Evolutionary conservation across 1,139 yeast species (phyloP).

Genomic region (Meyerozyma carpophila): DNA sequence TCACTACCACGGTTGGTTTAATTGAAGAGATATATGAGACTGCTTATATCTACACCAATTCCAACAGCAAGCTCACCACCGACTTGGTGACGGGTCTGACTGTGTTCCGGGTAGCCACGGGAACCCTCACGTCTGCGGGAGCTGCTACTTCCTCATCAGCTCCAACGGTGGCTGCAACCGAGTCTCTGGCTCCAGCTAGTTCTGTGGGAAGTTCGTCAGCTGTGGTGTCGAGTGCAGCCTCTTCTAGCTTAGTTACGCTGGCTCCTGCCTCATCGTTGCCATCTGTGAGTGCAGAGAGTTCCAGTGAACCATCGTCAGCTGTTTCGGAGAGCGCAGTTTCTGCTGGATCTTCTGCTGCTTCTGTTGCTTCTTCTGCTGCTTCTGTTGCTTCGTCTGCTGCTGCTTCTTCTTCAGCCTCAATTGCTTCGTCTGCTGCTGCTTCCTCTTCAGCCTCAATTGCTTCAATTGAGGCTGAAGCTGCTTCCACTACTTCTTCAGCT

Average conservation of each 20-base stretch:
- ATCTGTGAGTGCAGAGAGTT: too few relatives aligned
- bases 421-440: slow-evolving; percentile 1
- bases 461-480: background rate
- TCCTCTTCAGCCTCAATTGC: slow-evolving; percentile 1
- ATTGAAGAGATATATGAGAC: slow-evolving; percentile 28
- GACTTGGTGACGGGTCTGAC: slow-evolving; percentile 24
- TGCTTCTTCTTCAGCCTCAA: slow-evolving; percentile 4
- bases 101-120: slow-evolving; percentile 4
- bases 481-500: slow-evolving; percentile 6
- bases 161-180: background rate
- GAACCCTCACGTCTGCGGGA: background rate
- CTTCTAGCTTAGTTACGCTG: too few relatives aligned
- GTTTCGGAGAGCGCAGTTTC: background rate
- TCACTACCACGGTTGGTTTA: slow-evolving; percentile 24
- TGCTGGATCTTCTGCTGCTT: slow-evolving; percentile 6
- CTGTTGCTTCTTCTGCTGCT: slow-evolving; percentile 2
- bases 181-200: background rate
- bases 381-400: slow-evolving; percentile 3
- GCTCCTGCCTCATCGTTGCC: too few relatives aligned
- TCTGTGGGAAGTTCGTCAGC: background rate
- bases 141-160: background rate
- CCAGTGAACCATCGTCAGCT: background rate
- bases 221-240: too few relatives aligned
- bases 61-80: slow-evolving; percentile 30
- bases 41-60: slow-evolving; percentile 29